Percentiles rank a stretch among this genome's conserved stretches.
phyloP scores from a whole-genome alignment of 129 eudicot genomes.

The Ambrosia trifida region DNA sequence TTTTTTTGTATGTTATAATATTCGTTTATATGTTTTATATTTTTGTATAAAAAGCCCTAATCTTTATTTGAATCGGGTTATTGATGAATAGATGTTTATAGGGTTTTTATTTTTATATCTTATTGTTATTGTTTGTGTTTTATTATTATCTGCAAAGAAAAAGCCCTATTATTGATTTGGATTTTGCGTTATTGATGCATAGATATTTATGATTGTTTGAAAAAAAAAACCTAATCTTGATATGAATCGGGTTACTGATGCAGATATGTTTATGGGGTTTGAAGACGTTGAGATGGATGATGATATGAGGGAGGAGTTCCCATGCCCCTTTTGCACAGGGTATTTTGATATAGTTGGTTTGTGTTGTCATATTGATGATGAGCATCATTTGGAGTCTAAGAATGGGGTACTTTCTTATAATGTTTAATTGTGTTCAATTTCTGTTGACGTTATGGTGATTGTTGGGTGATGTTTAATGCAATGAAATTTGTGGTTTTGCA shows the following conservation, averaged over 20 bases:
- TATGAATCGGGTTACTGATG: conserved; percentile 33
- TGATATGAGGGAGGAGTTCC: conserved; percentile 82
- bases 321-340: conserved; percentile 81
- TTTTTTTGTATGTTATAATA: too few relatives aligned
- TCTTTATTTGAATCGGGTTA: too few relatives aligned
- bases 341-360: conserved; percentile 86
- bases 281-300: conserved; percentile 87
- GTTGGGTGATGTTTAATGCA: neutral
- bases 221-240: neutral
- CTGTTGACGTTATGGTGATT: neutral
- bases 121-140: neutral
- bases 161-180: too few relatives aligned
- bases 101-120: too few relatives aligned
- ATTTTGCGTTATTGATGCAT: too few relatives aligned
- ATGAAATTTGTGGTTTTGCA: conserved; percentile 30
- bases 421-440: too few relatives aligned
- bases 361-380: conserved; percentile 97
- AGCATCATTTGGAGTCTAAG: conserved; percentile 79
- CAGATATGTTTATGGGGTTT: conserved; percentile 84
- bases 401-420: conserved; percentile 77
- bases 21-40: neutral
- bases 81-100: too few relatives aligned
- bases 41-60: too few relatives aligned
- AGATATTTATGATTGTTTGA: neutral
- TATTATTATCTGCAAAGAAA: too few relatives aligned